A percentile compares a stretch with the other conserved stretches of the same genome.
Conservation (phyloP, 495 filamentous ascomycete genomes). For the Aspergillus baeticus region DNA sequence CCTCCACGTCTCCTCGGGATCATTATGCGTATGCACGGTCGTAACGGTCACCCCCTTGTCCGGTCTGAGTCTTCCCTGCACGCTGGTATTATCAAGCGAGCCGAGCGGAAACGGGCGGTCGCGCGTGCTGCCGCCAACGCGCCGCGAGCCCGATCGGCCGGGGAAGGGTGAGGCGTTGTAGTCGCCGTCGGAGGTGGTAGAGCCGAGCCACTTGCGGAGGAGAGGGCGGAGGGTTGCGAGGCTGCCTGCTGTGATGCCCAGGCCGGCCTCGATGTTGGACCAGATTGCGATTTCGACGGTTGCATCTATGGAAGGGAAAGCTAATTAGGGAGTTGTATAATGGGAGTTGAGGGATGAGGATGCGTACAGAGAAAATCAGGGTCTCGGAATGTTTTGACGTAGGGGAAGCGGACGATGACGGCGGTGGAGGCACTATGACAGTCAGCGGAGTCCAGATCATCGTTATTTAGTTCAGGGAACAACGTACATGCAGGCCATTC, state of each 20-base stretch:
- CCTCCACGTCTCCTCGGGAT: slow-evolving; percentile 17
- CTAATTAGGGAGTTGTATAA: background rate
- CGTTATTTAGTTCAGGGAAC: no score
- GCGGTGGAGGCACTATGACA: slow-evolving; percentile 40
- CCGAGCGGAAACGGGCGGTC: slow-evolving; percentile 29
- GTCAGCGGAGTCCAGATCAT: no score
- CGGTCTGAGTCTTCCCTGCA: slow-evolving; percentile 27
- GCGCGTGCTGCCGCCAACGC: slow-evolving; percentile 9
- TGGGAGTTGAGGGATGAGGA: background rate
- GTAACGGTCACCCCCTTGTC: slow-evolving; percentile 42
- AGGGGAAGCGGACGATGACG: slow-evolving; percentile 41
- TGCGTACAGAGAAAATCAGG: slow-evolving; percentile 41
- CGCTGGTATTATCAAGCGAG: slow-evolving; percentile 25
- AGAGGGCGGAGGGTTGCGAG: slow-evolving; percentile 49
- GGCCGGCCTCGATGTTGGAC: slow-evolving; percentile 44
- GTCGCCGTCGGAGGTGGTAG: slow-evolving; percentile 16
- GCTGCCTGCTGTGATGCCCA: slow-evolving; percentile 47
- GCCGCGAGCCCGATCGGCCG: slow-evolving; percentile 23
- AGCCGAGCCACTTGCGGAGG: slow-evolving; percentile 36
- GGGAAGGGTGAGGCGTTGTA: slow-evolving; percentile 26
- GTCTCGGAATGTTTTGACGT: slow-evolving; percentile 36
- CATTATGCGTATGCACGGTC: slow-evolving; percentile 35
- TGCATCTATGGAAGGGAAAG: slow-evolving; percentile 24
- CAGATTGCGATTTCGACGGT: slow-evolving; percentile 45
- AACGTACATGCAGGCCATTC: slow-evolving; percentile 36